Conservation (phyloP, 768 basidiomycete species). For the Mycena maculata region DNA sequence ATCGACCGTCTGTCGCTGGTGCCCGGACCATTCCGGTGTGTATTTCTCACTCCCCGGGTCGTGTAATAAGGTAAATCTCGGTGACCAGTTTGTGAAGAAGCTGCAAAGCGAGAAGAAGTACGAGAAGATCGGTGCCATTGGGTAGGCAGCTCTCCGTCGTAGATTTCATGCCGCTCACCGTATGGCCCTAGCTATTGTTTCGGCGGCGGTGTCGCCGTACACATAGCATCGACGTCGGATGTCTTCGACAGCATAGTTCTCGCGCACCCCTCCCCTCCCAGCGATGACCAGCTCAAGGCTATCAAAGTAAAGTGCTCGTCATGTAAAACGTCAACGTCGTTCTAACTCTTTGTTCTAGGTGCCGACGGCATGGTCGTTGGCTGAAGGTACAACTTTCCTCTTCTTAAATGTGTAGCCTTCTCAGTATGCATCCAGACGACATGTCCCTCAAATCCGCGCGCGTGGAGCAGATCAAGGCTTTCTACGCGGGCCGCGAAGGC, state of each 20-base stretch:
- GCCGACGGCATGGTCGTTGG: conserved; percentile 26
- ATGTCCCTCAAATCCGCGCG: conserved; percentile 21
- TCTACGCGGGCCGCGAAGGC: conserved; percentile 50
- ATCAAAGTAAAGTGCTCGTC: neutral
- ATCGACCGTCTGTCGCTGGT: neutral
- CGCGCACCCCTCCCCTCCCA: no score
- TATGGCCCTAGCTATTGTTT: no score
- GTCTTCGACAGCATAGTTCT: conserved; percentile 30
- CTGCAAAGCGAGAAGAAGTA: conserved; percentile 55
- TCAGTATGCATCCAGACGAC: conserved; percentile 18
- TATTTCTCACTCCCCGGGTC: no score
- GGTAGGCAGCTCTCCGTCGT: no score
- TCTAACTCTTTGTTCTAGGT: conserved; percentile 2
- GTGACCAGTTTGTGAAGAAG: conserved; percentile 47
- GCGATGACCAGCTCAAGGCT: conserved; percentile 20
- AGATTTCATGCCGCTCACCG: no score
- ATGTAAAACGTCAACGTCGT: neutral
- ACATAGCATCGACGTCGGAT: conserved; percentile 12
- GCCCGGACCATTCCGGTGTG: neutral
- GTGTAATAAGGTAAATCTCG: no score
- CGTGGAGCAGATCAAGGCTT: conserved; percentile 46
- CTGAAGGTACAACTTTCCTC: conserved; percentile 12
- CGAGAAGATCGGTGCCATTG: conserved; percentile 56
- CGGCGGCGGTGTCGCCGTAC: conserved; percentile 23
- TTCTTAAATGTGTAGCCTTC: neutral